phyloP scores from a whole-genome alignment of 2,329 filamentous ascomycete genomes.

The Nothomitra cinnamomea region DNA sequence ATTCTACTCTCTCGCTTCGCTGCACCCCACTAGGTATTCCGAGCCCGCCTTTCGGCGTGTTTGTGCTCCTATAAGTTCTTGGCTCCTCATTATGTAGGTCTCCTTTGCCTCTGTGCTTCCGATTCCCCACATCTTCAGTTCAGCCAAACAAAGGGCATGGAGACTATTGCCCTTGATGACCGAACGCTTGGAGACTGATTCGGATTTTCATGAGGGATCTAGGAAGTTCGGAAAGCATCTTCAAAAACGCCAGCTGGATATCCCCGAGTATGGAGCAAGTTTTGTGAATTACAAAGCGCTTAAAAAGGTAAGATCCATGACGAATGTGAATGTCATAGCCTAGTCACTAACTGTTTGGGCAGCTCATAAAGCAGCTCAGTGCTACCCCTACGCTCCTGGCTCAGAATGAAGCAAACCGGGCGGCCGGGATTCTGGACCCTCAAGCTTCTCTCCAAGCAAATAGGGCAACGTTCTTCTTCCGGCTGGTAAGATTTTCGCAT shows the following conservation, averaged over 20 bases:
- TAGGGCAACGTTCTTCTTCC: conserved; percentile 97
- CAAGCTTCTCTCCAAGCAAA: conserved; percentile 86
- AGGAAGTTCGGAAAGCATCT: conserved; percentile 99
- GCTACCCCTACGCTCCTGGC: conserved; percentile 72
- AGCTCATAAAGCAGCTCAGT: conserved; percentile 98
- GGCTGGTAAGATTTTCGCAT: conserved; percentile 46
- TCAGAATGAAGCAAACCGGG: conserved; percentile 41
- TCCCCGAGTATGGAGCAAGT: conserved; percentile 96
- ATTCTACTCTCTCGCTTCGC: neutral
- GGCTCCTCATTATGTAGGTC: conserved; percentile 1
- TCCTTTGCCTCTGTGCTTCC: neutral
- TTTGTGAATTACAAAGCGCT: conserved; percentile 99
- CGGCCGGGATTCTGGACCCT: conserved; percentile 43
- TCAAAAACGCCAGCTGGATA: conserved; percentile 95
- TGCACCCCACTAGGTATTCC: neutral
- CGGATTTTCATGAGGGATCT: neutral
- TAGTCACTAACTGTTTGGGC: conserved; percentile 11
- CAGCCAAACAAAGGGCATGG: neutral
- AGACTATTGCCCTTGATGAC: conserved; percentile 1
- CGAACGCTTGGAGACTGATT: conserved; percentile 2
- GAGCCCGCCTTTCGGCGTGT: conserved; percentile 1
- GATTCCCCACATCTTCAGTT: neutral
- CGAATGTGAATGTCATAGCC: neutral
- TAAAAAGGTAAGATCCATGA: conserved; percentile 58
- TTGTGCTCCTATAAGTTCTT: conserved; percentile 3